A percentile compares a stretch with the other conserved stretches of the same genome.
These are phyloP conservation scores for Musa acuminata DNA, from an alignment of 176 grass and related monocot genomes.

Conservation along the genomic window DNA sequence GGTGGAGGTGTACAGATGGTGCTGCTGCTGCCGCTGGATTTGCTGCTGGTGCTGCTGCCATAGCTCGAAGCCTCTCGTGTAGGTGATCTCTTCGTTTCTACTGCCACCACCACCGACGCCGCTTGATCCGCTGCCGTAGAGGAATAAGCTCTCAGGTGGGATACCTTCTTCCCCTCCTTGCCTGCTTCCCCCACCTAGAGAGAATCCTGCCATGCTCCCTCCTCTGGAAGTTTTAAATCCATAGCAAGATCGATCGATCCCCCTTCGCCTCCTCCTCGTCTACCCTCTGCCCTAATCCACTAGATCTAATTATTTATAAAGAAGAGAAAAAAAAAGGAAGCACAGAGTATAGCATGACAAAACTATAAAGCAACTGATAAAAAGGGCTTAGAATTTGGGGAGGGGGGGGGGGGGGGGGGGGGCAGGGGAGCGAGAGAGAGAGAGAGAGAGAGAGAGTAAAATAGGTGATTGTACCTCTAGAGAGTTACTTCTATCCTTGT, in stretches of 20 bases:
- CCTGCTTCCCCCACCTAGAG: constrained; percentile 56
- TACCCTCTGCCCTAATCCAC: not conserved
- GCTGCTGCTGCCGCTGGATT: constrained; percentile 30
- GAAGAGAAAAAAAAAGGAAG: too few species aligned
- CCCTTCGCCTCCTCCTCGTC: not conserved
- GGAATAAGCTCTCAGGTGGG: constrained; percentile 55
- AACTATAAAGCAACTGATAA: not conserved
- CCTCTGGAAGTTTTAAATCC: constrained; percentile 1
- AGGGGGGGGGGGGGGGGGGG: not conserved
- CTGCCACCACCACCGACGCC: constrained; percentile 29
- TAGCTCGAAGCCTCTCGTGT: constrained; percentile 54
- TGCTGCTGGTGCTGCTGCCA: constrained; percentile 64
- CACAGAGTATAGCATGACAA: not conserved
- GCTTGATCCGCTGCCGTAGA: constrained; percentile 44
- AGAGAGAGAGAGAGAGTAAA: not conserved
- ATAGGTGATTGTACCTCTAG: not conserved
- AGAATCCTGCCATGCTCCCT: constrained; percentile 78
- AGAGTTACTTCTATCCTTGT: constrained; percentile 1
- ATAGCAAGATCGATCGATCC: not conserved
- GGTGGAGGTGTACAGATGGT: not conserved
- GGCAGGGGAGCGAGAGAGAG: not conserved
- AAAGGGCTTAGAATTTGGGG: not conserved
- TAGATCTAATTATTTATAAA: too few species aligned
- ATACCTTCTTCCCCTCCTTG: constrained; percentile 29
- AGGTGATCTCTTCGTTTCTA: constrained; percentile 21